phyloP scores from a whole-genome alignment of 192 early-diverging fungal genomes.

The Backusella parvicylindrica region DNA sequence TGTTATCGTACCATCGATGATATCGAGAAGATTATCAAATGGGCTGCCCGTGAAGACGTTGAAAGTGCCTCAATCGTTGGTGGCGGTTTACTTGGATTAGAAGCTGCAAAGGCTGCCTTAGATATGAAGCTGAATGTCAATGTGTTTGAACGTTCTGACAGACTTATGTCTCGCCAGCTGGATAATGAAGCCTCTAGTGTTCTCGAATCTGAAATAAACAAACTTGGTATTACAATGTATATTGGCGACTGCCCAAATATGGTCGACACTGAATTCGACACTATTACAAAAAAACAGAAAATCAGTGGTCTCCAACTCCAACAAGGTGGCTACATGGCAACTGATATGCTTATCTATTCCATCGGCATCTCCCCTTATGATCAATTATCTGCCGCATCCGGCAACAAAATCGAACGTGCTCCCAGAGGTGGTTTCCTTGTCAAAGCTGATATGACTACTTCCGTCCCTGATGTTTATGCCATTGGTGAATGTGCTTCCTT shows the following conservation, averaged over 20 bases:
- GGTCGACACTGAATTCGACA: neutral
- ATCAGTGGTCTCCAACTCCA: conserved; percentile 12
- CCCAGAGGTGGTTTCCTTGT: conserved; percentile 62
- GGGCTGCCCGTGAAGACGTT: conserved; percentile 17
- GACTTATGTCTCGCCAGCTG: conserved; percentile 54
- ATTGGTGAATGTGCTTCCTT: conserved; percentile 60
- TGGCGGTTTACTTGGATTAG: conserved; percentile 66
- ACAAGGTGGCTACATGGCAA: conserved; percentile 38
- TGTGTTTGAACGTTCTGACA: conserved; percentile 50
- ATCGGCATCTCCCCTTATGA: conserved; percentile 61
- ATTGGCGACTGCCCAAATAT: conserved; percentile 20
- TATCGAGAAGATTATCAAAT: conserved; percentile 49
- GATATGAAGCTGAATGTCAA: conserved; percentile 49
- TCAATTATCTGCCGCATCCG: conserved; percentile 30
- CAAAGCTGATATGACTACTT: conserved; percentile 46
- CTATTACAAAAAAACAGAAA: neutral
- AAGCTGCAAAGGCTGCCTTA: conserved; percentile 59
- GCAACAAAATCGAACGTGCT: conserved; percentile 25
- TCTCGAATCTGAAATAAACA: conserved; percentile 48
- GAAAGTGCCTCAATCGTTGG: conserved; percentile 56
- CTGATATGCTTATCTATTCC: conserved; percentile 47
- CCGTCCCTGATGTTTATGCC: conserved; percentile 45
- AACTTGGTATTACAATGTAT: conserved; percentile 36
- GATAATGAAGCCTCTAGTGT: conserved; percentile 51
- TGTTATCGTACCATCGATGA: conserved; percentile 66